Evolutionary conservation across 2,329 filamentous ascomycete species (phyloP), one percentile per base, ranked within the genome.

Genomic region (Ophiocordyceps australis): DNA sequence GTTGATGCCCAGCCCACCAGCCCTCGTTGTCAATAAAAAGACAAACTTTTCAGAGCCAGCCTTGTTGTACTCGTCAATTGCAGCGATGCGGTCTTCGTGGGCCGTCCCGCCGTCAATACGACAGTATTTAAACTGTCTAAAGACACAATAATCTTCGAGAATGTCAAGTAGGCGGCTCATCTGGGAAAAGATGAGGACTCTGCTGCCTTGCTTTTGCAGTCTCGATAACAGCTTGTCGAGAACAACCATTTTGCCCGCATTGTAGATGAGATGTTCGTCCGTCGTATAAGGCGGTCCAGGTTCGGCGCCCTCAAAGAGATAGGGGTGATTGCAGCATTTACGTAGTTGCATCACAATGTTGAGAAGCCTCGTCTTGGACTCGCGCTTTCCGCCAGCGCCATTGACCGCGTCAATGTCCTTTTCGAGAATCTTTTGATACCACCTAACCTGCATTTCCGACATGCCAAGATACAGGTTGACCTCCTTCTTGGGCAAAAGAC

Each of bases 311-410:
- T 98, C 89, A 38, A 98, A 98, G 1, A 98, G 69, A 41, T 98
- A 98, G 1, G 89, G 89, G 45, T 98, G 89, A 41, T 98, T 98
- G 50, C 89, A 98, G 55, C 89, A 98, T 54, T 98, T 98, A 40
- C 89, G 77, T 35, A 98, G 67, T 52, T 98, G 89, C 89, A 98
- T 98, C 39, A 98, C 89, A 44, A 98, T 98, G 54, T 98, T 98
- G 35, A 98, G 64, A 14, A 98, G 66, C 35, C 89, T 74, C 2
- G 89, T 98, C 58, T 98, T 98, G 17, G 86, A 95, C 54, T 98
- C 89, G 32, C 85, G 78, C 55, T 94, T 98, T 26, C 89, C 89
- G 35, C 78, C 82, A 17, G 86, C 89, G 32, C 89, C 89, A 38
- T 98, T 98, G 41, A 98, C 86, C 10, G 89, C 89, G 49, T 98